A percentile compares a stretch with the other conserved stretches of the same genome.
phyloP scores from a whole-genome alignment of 352 stramenopile genomes.

The Pythium coloratum region DNA sequence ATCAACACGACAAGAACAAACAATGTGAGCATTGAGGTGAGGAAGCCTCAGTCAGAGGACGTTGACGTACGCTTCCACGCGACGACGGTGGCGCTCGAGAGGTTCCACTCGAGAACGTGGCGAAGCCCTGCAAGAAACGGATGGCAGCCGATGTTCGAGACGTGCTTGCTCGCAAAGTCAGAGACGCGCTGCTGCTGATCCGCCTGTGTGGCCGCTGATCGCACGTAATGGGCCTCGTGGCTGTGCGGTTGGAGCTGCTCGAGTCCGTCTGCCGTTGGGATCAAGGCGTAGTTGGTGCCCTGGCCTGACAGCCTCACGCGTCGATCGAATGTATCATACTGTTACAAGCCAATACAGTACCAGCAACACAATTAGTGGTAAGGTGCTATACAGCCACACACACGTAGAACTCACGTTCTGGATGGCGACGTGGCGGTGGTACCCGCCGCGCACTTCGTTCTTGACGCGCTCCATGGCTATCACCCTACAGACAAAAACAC shows the following conservation, averaged over 20 bases:
- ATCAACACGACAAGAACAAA: conserved; percentile 1
- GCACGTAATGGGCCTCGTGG: conserved; percentile 45
- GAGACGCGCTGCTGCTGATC: conserved; percentile 41
- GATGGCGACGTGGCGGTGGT: conserved; percentile 49
- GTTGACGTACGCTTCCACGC: conserved; percentile 60
- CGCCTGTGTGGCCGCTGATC: conserved; percentile 34
- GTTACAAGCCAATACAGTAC: background rate
- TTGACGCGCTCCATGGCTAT: conserved; percentile 60
- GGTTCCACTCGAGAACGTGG: conserved; percentile 58
- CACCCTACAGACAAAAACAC: conserved; percentile 33
- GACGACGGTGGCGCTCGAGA: conserved; percentile 61
- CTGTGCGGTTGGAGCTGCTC: conserved; percentile 39
- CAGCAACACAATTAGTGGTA: background rate
- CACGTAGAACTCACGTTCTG: conserved; percentile 32
- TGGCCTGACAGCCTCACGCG: conserved; percentile 34
- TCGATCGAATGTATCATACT: conserved; percentile 62
- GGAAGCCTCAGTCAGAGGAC: background rate
- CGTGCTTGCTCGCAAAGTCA: conserved; percentile 48
- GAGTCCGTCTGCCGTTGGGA: conserved; percentile 26
- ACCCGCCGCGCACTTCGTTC: conserved; percentile 61
- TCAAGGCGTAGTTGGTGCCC: conserved; percentile 56
- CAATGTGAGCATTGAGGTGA: too few relatives aligned
- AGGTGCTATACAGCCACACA: background rate
- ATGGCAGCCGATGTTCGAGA: conserved; percentile 56
- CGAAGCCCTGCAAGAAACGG: conserved; percentile 67